Evolutionary conservation across 495 filamentous ascomycete species (phyloP), one percentile per base, ranked within the genome.

Genomic region (Penicillium canariense): DNA sequence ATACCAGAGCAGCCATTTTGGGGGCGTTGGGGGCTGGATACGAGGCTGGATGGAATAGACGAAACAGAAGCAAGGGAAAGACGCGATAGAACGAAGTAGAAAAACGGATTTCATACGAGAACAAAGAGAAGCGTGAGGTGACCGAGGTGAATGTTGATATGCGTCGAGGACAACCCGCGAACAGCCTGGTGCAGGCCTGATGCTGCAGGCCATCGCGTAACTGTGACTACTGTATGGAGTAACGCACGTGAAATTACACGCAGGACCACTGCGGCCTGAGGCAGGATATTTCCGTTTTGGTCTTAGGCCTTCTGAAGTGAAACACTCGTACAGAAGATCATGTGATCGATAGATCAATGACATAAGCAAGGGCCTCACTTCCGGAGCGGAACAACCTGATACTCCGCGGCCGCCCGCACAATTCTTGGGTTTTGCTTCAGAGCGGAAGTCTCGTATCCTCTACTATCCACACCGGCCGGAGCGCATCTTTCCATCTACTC

Each of bases 381-480:
- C 17, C 56, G 54, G 54, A 25, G 5, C 58, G 58, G 50, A 54
- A 32, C 10, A 57, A 58, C 34, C 0, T 18, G 4, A n/a, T 20
- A 17, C 31, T 23, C 46, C 28, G 27, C n/a, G 17, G 20, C 9
- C 27, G 38, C 28, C 48, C 48, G 40, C 51, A 62, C 30, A 62
- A 48, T 30, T 40, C 43, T 46, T 17, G 42, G 10, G 40, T 40
- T 49, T 31, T 9, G 40, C 56, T 62, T 57, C 67, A 60, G 60
- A 58, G 60, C 58, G 47, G 30, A 50, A 48, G 44, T 34, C 51
- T 60, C 55, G 52, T 48, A 52, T 56, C 51, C 54, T 56, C 47
- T 55, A 62, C 43, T 58, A 65, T 55, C 61, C 54, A 64, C 61
- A 46, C 51, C 40, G 57, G 66, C 71, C 69, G 70, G 70, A 72